These are phyloP conservation scores for Pyrenochaeta sp. DNA, from an alignment of 2,329 filamentous ascomycete species.

Conservation along the genomic window DNA sequence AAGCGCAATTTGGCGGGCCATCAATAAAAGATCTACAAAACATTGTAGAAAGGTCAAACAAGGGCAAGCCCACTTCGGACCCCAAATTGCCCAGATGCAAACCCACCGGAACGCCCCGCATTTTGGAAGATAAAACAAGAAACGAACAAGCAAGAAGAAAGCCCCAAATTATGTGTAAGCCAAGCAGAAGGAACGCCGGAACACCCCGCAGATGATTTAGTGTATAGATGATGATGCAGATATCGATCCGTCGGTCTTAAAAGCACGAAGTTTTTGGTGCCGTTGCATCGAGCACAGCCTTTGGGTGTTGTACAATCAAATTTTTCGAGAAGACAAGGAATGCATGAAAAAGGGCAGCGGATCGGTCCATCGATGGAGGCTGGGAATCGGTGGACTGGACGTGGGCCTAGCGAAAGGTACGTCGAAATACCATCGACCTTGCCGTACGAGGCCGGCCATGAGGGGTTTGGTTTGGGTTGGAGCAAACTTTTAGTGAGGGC, in stretches of 20 bases:
- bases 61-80: too few relatives aligned
- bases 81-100: not conserved
- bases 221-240: slow-evolving; percentile 16
- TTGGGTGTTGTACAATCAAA: slow-evolving; percentile 28
- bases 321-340: slow-evolving; percentile 1
- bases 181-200: slow-evolving; percentile 15
- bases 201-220: slow-evolving; percentile 28
- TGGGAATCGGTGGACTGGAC: slow-evolving; percentile 17
- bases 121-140: not conserved
- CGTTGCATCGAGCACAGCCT: slow-evolving; percentile 17
- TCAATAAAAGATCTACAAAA: not conserved
- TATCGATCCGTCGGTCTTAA: not conserved
- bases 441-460: slow-evolving; percentile 25
- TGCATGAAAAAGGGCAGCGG: slow-evolving; percentile 10
- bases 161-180: slow-evolving; percentile 3
- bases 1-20: slow-evolving; percentile 27
- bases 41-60: not conserved
- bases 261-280: slow-evolving; percentile 12
- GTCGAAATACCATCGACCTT: slow-evolving; percentile 19
- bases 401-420: slow-evolving; percentile 53
- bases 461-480: not conserved
- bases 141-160: not conserved
- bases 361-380: slow-evolving; percentile 2
- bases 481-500: slow-evolving; percentile 30
- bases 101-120: slow-evolving; percentile 11